These are phyloP conservation scores for Xylaria sp. DNA, from an alignment of 495 filamentous ascomycete species.

Conservation along the genomic window DNA sequence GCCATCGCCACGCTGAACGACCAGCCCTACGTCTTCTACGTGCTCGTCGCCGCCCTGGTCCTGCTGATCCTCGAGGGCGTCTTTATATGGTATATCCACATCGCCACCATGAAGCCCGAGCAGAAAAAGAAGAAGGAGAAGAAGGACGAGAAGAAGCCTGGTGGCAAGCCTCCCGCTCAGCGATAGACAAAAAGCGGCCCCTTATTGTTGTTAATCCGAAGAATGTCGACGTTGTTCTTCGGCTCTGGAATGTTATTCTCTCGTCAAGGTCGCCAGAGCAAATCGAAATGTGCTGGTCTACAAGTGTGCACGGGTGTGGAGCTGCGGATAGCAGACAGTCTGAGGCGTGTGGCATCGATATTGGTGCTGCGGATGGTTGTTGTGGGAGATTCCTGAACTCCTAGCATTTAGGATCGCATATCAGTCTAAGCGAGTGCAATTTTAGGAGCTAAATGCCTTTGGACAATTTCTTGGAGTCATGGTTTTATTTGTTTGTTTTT, in stretches of 20 bases:
- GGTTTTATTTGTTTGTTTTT: background rate
- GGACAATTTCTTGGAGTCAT: constrained; percentile 1
- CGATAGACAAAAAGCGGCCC: constrained; percentile 25
- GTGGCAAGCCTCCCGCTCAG: constrained; percentile 37
- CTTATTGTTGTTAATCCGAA: background rate
- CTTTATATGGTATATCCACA: constrained; percentile 59
- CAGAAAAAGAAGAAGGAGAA: constrained; percentile 56
- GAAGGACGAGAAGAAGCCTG: constrained; percentile 39
- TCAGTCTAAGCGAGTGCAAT: background rate
- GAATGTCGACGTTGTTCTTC: background rate
- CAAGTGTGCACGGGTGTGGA: background rate
- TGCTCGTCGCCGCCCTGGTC: constrained; percentile 55
- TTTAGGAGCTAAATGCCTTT: background rate
- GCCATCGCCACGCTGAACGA: constrained; percentile 61
- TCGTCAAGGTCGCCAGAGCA: background rate
- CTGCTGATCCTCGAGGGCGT: constrained; percentile 48
- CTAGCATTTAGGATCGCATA: background rate
- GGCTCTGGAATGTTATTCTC: background rate
- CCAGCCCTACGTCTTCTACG: constrained; percentile 59
- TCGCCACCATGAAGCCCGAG: constrained; percentile 58
- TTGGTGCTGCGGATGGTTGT: background rate
- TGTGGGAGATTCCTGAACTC: background rate
- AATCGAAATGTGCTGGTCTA: background rate
- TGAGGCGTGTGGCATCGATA: background rate
- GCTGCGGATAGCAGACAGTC: background rate